Conservation (phyloP, 805 yeast genomes). For the Metschnikowia matae region DNA sequence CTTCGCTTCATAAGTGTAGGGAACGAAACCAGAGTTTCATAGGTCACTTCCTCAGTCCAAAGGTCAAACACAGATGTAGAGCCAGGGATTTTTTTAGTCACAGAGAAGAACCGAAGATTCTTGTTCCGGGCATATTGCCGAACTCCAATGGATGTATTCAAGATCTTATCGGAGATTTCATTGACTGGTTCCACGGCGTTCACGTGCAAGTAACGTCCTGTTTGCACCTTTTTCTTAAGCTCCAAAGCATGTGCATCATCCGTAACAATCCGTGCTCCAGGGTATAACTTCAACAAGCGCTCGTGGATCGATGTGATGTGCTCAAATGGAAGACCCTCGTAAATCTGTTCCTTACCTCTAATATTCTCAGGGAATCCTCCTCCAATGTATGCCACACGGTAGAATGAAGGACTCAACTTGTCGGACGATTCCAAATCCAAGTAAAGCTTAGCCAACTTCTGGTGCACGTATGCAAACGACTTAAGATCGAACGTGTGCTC, state of each 20-base stretch:
- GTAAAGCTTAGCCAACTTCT: conserved; percentile 65
- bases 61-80: conserved; percentile 65
- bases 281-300: conserved; percentile 67
- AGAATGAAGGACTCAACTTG: conserved; percentile 70
- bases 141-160: conserved; percentile 54
- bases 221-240: conserved; percentile 47
- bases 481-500: conserved; percentile 68
- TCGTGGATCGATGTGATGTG: conserved; percentile 80
- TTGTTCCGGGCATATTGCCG: conserved; percentile 72
- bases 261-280: conserved; percentile 72
- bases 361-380: conserved; percentile 77
- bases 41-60: conserved; percentile 87
- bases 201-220: conserved; percentile 73
- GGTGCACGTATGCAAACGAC: conserved; percentile 70
- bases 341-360: conserved; percentile 72
- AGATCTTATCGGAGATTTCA: conserved; percentile 44
- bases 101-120: conserved; percentile 65
- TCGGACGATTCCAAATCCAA: conserved; percentile 62
- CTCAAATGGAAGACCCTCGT: conserved; percentile 85
- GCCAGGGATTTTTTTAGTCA: conserved; percentile 69
- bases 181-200: conserved; percentile 67
- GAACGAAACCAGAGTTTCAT: conserved; percentile 69
- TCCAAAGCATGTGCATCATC: conserved; percentile 54
- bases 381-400: conserved; percentile 77
- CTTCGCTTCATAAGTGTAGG: conserved; percentile 87